Percentiles rank a stretch among this genome's conserved stretches.
Conservation (phyloP, 164 flowering plant genomes). For the Stephania japonica region DNA sequence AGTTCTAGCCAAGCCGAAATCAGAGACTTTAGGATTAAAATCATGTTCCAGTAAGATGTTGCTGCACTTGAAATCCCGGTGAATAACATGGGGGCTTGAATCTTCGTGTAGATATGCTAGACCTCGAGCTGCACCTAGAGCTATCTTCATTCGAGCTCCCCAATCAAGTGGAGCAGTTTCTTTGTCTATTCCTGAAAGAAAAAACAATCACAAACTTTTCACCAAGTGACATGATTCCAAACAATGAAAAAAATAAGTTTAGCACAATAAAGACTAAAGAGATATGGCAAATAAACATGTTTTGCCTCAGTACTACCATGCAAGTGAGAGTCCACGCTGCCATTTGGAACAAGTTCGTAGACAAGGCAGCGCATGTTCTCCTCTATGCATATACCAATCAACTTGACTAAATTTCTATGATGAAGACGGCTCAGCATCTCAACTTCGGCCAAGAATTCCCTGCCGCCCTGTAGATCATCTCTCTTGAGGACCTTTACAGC, state of each 20-base stretch:
- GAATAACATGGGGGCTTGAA: slow-evolving; percentile 91
- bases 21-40: slow-evolving; percentile 90
- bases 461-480: slow-evolving; percentile 81
- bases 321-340: slow-evolving; percentile 92
- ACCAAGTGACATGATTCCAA: not conserved
- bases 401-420: slow-evolving; percentile 88
- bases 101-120: slow-evolving; percentile 96
- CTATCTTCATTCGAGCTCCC: slow-evolving; percentile 79
- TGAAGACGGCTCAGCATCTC: slow-evolving; percentile 98
- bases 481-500: slow-evolving; percentile 88
- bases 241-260: not conserved
- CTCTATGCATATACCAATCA: slow-evolving; percentile 88
- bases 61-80: slow-evolving; percentile 93
- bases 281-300: not conserved
- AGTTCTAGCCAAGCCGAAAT: slow-evolving; percentile 84
- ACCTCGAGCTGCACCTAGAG: slow-evolving; percentile 95
- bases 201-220: slow-evolving; percentile 6
- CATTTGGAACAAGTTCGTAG: slow-evolving; percentile 90
- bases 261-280: not conserved
- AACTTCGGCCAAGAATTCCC: slow-evolving; percentile 93
- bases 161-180: slow-evolving; percentile 78
- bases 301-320: slow-evolving; percentile 48
- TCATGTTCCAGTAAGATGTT: slow-evolving; percentile 86
- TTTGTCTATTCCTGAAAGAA: slow-evolving; percentile 53
- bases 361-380: slow-evolving; percentile 70